These are phyloP conservation scores for Tetraselmis chui DNA, from an alignment of 139 green algal genomes.

Conservation along the genomic window DNA sequence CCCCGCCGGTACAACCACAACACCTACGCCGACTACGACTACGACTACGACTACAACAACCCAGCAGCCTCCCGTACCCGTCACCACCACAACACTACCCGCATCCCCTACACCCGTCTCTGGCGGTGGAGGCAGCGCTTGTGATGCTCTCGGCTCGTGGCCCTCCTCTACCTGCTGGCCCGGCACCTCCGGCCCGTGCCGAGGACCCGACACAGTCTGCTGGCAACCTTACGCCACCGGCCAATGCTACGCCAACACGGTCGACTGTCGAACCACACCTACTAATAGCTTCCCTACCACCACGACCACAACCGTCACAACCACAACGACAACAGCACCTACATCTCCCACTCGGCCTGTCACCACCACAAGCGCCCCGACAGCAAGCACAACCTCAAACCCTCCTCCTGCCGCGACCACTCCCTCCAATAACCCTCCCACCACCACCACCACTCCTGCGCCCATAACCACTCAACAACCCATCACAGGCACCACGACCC, in stretches of 20 bases:
- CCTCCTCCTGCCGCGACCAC: no score
- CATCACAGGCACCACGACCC: background rate
- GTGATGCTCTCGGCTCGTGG: background rate
- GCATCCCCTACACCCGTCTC: background rate
- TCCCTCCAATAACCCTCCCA: no score
- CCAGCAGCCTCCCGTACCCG: background rate
- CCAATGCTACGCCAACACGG: background rate
- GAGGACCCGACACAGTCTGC: background rate
- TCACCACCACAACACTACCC: no score
- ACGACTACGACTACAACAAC: no score
- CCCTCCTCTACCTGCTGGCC: background rate
- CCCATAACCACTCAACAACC: background rate
- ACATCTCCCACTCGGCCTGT: no score
- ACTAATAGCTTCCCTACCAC: background rate
- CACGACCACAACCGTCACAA: background rate
- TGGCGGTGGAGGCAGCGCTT: background rate
- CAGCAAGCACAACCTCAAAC: no score
- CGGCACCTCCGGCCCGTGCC: background rate
- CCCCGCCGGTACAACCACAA: background rate
- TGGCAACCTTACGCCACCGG: background rate
- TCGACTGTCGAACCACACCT: background rate
- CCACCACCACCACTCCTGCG: background rate
- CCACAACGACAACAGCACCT: no score
- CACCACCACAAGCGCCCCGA: no score
- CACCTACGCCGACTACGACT: background rate